Conservation (phyloP, 192 early-diverging fungal species). For the Coemansia reversa region DNA sequence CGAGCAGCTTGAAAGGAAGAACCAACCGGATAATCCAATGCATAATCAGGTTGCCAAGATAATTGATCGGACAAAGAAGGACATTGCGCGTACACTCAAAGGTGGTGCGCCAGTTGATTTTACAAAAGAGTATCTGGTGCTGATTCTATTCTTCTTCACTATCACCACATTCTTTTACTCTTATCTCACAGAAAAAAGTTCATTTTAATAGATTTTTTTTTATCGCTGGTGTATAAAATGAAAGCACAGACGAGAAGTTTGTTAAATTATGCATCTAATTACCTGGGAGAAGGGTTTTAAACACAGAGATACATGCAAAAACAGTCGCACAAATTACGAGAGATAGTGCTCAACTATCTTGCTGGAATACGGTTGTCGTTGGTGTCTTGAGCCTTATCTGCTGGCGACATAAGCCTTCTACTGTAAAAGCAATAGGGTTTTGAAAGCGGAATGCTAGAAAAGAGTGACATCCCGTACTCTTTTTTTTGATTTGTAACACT, state of each 20-base stretch:
- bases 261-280: too few relatives aligned
- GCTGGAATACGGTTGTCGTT: not conserved
- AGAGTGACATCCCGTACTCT: not conserved
- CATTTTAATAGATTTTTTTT: not conserved
- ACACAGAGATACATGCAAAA: too few relatives aligned
- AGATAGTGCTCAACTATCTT: not conserved
- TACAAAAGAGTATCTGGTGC: constrained; percentile 40
- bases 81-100: constrained; percentile 42
- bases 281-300: too few relatives aligned
- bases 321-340: too few relatives aligned
- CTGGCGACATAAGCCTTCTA: not conserved
- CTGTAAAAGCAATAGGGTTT: not conserved
- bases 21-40: constrained; percentile 61
- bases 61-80: constrained; percentile 53
- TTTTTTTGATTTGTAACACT: too few relatives aligned
- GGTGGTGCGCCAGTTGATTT: constrained; percentile 48
- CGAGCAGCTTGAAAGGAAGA: constrained; percentile 62
- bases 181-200: constrained; percentile 10
- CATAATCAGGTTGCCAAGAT: constrained; percentile 62
- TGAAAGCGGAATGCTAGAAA: not conserved
- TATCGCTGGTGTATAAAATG: not conserved
- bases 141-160: constrained; percentile 31
- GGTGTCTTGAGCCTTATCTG: not conserved
- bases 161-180: constrained; percentile 32
- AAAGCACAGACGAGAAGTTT: not conserved